Evolutionary conservation across 768 basidiomycete species (phyloP).

Genomic region (Cystofilobasidium ferigula): DNA sequence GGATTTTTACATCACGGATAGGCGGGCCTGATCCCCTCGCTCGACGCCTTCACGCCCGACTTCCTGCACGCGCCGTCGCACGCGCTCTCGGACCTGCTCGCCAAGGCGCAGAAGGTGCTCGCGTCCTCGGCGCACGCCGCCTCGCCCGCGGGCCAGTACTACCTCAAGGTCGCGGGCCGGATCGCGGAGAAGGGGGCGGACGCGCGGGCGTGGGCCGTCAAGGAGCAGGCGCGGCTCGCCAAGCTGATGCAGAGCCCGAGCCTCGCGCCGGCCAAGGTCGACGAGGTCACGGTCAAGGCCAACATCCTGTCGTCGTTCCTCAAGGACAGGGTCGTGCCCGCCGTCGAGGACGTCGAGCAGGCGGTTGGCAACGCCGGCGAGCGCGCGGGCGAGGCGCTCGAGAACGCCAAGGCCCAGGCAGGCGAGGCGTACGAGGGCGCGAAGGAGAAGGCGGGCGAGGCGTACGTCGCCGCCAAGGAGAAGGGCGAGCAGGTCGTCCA

Average conservation of each 20-base stretch:
- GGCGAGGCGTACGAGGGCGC: slow-evolving; percentile 32
- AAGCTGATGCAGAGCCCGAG: slow-evolving; percentile 67
- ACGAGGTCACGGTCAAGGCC: slow-evolving; percentile 84
- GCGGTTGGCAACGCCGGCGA: slow-evolving; percentile 33
- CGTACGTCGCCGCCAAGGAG: slow-evolving; percentile 19
- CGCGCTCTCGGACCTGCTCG: slow-evolving; percentile 41
- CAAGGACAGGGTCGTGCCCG: slow-evolving; percentile 31
- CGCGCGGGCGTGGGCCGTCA: slow-evolving; percentile 57
- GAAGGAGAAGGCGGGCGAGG: slow-evolving; percentile 29
- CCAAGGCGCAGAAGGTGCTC: slow-evolving; percentile 35
- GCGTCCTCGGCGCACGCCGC: slow-evolving; percentile 27
- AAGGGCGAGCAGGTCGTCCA: slow-evolving; percentile 10
- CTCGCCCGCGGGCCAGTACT: slow-evolving; percentile 50
- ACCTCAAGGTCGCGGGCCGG: slow-evolving; percentile 81
- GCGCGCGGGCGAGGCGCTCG: slow-evolving; percentile 25
- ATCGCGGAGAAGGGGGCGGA: slow-evolving; percentile 50
- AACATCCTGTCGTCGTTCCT: slow-evolving; percentile 51
- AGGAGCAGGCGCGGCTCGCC: slow-evolving; percentile 68
- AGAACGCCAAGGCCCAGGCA: slow-evolving; percentile 43
- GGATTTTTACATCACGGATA: slow-evolving; percentile 33
- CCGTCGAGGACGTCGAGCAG: slow-evolving; percentile 12
- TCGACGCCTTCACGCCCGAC: slow-evolving; percentile 74
- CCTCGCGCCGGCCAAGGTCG: slow-evolving; percentile 66
- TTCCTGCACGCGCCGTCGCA: slow-evolving; percentile 50
- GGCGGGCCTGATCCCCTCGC: slow-evolving; percentile 69